These are phyloP conservation scores for Aspergillus costaricaensis DNA, from an alignment of 2,329 filamentous ascomycete species.

Conservation along the genomic window DNA sequence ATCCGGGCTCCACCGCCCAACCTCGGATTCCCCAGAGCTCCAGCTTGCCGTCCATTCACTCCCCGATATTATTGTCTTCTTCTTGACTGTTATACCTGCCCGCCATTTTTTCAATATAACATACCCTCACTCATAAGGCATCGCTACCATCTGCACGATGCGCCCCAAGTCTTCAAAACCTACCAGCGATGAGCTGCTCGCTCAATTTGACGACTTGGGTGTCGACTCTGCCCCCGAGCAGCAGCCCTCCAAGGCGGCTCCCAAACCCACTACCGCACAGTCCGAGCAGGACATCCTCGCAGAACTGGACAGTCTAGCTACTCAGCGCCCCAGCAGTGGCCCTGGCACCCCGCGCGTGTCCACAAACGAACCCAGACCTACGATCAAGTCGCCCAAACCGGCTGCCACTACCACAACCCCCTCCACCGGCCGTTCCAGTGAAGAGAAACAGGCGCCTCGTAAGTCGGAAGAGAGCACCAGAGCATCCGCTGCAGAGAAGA, in stretches of 20 bases:
- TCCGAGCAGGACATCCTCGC: constrained; percentile 75
- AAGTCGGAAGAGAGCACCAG: constrained; percentile 78
- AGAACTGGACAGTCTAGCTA: constrained; percentile 79
- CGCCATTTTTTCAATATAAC: constrained; percentile 19
- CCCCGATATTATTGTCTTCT: neutral
- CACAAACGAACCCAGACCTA: constrained; percentile 50
- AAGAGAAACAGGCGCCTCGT: constrained; percentile 63
- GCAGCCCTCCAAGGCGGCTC: constrained; percentile 28
- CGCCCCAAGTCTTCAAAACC: constrained; percentile 42
- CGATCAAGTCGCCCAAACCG: constrained; percentile 57
- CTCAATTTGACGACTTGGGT: constrained; percentile 52
- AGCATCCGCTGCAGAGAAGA: constrained; percentile 71
- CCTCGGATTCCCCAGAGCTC: constrained; percentile 13
- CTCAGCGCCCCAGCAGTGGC: constrained; percentile 68
- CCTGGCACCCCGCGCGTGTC: constrained; percentile 77
- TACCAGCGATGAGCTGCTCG: constrained; percentile 53
- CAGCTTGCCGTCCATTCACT: constrained; percentile 6
- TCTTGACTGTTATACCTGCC: too few species aligned
- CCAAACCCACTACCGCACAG: constrained; percentile 28
- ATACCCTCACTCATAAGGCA: constrained; percentile 15
- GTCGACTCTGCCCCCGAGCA: constrained; percentile 38
- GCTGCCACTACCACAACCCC: constrained; percentile 44
- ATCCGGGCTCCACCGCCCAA: constrained; percentile 27
- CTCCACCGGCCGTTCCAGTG: constrained; percentile 57
- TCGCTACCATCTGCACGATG: constrained; percentile 26